Base-by-base conservation (phyloP, 2,329 filamentous ascomycete species). In the Cercospora nicotianae region DNA sequence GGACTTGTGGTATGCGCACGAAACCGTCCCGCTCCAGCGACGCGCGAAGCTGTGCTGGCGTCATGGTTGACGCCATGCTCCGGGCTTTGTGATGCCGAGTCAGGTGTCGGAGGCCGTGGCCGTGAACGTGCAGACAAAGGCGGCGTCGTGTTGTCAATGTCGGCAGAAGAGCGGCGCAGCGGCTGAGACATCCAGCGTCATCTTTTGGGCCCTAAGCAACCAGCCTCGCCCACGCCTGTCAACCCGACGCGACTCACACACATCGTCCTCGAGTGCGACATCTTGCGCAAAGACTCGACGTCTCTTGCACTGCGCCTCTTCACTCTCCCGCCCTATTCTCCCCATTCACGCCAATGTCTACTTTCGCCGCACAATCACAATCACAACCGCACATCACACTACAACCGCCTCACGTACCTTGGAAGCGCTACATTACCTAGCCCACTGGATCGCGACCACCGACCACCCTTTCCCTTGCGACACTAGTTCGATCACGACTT, bases 1-100 rank as follows among this genome's bases (percentile, higher is more conserved):
- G 83, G 70, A 92, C 82, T 39, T 85, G 85, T 48, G 87, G 89
- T 75, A 95, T 85, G 65, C 91, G 81, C 60, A 94, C 90, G 83
- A 90, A 96, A 79, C 93, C 93, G 79, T 95, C 87, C 63, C 82
- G 82, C 70, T 89, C 84, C 72, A 94, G 89, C 67, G 84, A 79
- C 69, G 83, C 80, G 63, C 84, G 81, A 63, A 87, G 80, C 39
- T 64, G 33, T 48, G 57, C 57, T 10, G 68, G 48, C 23, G 55
- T 59, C 55, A 33, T 36, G 16, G 53, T 59, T 67, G 68, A 69
- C 64, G 68, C 64, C 66, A 69, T 72, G 55, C 31, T 36, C 28
- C 3, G 55, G 16, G 30, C 66, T 67, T 67, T 71, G 61, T 67
- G 9, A 28, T 63, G 58, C 8, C 13, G 61, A 53, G 30, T 60